Evolutionary conservation across 495 filamentous ascomycete species (phyloP).

Genomic region (Daldinia childiae): DNA sequence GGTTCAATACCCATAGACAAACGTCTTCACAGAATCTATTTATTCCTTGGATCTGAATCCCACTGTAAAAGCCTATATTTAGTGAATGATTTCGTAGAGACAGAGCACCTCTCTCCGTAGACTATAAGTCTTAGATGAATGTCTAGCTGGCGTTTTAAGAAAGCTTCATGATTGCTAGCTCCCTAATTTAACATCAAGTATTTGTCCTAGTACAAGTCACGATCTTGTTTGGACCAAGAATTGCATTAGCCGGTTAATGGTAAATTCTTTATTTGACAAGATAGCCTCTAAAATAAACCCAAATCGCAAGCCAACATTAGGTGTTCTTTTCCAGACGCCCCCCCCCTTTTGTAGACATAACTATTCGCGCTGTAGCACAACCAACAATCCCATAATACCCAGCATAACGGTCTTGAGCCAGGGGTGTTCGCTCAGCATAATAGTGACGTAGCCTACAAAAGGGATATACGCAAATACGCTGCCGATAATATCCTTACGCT

Average conservation of each 20-base stretch:
- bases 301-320: neutral
- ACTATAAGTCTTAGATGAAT: too few relatives aligned
- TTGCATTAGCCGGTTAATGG: neutral
- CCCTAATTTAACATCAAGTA: neutral
- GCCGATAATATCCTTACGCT: constrained; percentile 90
- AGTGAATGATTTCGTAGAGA: neutral
- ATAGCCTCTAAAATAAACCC: constrained; percentile 1
- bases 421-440: constrained; percentile 93
- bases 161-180: neutral
- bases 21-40: constrained; percentile 5
- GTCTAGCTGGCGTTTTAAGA: neutral
- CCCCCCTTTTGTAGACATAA: neutral
- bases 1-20: neutral
- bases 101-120: too few relatives aligned
- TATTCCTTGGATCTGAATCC: neutral
- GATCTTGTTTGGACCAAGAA: neutral
- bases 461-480: constrained; percentile 95
- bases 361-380: constrained; percentile 89
- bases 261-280: constrained; percentile 2
- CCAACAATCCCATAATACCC: constrained; percentile 93
- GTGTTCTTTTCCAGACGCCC: neutral
- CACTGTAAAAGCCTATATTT: neutral
- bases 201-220: neutral
- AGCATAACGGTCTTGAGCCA: constrained; percentile 96
- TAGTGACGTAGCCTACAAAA: constrained; percentile 96